Evolutionary conservation across 2,329 filamentous ascomycete species (phyloP).

Genomic region (Macroventuria anomochaeta): DNA sequence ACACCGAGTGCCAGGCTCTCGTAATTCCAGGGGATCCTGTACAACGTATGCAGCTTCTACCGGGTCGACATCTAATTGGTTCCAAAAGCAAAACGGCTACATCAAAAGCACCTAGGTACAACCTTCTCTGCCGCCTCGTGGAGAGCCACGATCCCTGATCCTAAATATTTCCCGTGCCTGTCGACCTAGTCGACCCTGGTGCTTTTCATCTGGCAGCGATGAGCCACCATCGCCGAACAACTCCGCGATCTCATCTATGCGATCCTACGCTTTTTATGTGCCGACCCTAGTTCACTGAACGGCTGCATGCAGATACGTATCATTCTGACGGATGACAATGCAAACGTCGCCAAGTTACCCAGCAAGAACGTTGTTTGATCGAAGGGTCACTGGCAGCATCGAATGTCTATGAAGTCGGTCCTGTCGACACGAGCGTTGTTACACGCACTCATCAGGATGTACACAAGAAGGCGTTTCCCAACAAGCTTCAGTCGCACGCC

Average conservation of each 20-base stretch:
- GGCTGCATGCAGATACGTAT: constrained; percentile 25
- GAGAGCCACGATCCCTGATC: constrained; percentile 20
- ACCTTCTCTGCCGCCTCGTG: constrained; percentile 22
- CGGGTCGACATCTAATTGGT: constrained; percentile 34
- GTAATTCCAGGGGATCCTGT: constrained; percentile 28
- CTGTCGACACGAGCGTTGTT: constrained; percentile 20
- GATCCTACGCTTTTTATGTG: constrained; percentile 21
- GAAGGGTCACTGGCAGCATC: neutral
- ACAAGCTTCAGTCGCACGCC: constrained; percentile 5
- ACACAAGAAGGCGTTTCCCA: constrained; percentile 5
- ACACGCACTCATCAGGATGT: constrained; percentile 12
- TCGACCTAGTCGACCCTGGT: constrained; percentile 10
- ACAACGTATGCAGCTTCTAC: constrained; percentile 25
- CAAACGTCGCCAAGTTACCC: neutral
- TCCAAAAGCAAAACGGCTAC: constrained; percentile 28
- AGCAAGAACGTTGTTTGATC: constrained; percentile 4
- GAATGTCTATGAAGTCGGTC: neutral
- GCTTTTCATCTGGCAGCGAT: constrained; percentile 1
- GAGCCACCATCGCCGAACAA: constrained; percentile 30
- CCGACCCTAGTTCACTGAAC: constrained; percentile 26
- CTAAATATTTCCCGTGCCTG: constrained; percentile 8
- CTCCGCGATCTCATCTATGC: constrained; percentile 25
- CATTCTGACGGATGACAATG: neutral
- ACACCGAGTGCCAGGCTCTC: constrained; percentile 29
- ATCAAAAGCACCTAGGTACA: constrained; percentile 19